Base-by-base conservation (phyloP, 202 grass and related monocot genomes). In the Hordeum pubiflorum region DNA sequence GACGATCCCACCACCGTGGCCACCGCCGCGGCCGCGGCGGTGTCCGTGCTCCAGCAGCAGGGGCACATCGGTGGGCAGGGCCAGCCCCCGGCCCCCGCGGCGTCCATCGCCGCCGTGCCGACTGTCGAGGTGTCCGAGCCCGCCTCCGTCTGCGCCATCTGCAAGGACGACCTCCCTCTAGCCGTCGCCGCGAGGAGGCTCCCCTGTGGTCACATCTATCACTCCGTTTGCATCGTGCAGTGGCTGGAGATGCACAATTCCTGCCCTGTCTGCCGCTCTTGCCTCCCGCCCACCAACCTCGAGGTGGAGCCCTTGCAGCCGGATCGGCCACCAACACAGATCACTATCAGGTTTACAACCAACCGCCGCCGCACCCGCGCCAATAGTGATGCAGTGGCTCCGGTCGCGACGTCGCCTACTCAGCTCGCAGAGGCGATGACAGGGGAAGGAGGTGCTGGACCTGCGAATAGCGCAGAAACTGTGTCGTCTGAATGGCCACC, bases 181-280 rank as follows among this genome's bases (percentile, higher is more conserved):
- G 89, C 79, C 20, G 69, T 75, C 22, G 31, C 32, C 14, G 85
- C 82, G 3, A 50, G 77, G 23, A 82, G 37, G 62, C 89, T 94
- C 57, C 92, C 92, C 64, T 94, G 92, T 48, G 68, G 74, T 4
- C 92, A 94, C 83, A 54, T 87, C 50, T 94, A 89, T 59, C 92
- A 94, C 70, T 85, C 84, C 48, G 7, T 23, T 15, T 94, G 92
- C 61, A 89, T 94, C 77, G 76, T 89, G 34, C 66, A 83, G 56
- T 94, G 89, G 92, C 77, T 94, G 33, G 43, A 71, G 73, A 64
- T 79, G 31, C 86, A 81, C 76, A 87, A 94, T 44, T 89, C 92
- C 6, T 94, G 92, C 78, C 92, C 92, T 39, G 76, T 89, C 57
- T 94, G 92, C 84, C 92, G 92, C 69, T 87, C 31, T 48, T 63